phyloP scores from a whole-genome alignment of 1,284 basidiomycete species.

The Austropuccinia psidii region DNA sequence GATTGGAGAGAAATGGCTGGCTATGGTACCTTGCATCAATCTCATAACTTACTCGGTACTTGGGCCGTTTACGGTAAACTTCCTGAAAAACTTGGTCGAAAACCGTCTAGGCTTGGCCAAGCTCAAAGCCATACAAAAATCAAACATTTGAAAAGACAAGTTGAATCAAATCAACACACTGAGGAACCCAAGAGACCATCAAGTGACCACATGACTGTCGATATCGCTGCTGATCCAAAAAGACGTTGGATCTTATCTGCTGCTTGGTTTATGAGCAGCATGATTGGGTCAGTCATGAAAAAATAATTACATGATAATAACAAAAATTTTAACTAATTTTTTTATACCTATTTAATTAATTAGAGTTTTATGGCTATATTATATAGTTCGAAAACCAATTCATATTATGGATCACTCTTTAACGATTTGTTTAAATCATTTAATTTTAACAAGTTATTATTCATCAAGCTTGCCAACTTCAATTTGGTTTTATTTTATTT shows the following conservation, averaged over 20 bases:
- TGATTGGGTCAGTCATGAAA: constrained; percentile 15
- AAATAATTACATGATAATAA: background rate
- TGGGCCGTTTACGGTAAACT: constrained; percentile 25
- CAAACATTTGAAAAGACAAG: background rate
- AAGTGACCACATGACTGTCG: background rate
- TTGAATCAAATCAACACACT: background rate
- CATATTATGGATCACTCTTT: constrained; percentile 88
- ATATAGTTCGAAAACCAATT: constrained; percentile 77
- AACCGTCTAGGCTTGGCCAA: background rate
- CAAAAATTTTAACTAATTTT: background rate
- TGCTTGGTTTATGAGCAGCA: constrained; percentile 16
- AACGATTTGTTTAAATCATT: constrained; percentile 80
- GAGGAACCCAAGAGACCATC: background rate
- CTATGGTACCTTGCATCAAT: constrained; percentile 58
- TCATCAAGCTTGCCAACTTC: constrained; percentile 76
- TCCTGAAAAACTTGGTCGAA: background rate
- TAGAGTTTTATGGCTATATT: constrained; percentile 80
- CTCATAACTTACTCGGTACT: constrained; percentile 19
- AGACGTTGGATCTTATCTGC: constrained; percentile 11
- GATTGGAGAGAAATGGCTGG: constrained; percentile 95
- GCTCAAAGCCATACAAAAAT: background rate
- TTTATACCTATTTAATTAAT: background rate
- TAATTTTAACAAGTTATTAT: constrained; percentile 86
- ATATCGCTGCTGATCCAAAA: background rate
- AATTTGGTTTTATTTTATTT: constrained; percentile 77